A percentile compares a stretch with the other conserved stretches of the same genome.
These are phyloP conservation scores for Yamadazyma akitaensis DNA, from an alignment of 805 yeast genomes.

Conservation along the genomic window DNA sequence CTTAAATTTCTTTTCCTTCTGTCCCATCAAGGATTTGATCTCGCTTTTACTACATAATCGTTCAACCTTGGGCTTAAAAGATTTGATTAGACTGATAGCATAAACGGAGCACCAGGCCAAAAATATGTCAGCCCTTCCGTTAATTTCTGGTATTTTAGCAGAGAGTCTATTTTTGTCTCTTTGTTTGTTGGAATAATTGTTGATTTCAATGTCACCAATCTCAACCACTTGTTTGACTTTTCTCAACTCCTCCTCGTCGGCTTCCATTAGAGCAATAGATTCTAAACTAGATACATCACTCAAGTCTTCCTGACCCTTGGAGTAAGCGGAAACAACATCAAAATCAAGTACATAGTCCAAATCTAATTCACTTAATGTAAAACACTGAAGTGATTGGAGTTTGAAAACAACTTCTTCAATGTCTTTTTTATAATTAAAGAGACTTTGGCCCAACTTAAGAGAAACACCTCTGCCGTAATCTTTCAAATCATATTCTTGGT, in stretches of 20 bases:
- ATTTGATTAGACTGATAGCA: constrained; percentile 31
- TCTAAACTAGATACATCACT: constrained; percentile 35
- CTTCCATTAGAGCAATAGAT: constrained; percentile 17
- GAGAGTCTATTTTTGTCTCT: constrained; percentile 26
- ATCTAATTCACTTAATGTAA: constrained; percentile 36
- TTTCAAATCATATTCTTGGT: constrained; percentile 30
- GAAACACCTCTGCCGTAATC: constrained; percentile 39
- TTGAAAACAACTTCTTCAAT: constrained; percentile 20
- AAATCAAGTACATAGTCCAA: constrained; percentile 34
- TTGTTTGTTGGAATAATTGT: constrained; percentile 20
- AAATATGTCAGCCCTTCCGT: constrained; percentile 38
- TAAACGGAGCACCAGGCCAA: constrained; percentile 41
- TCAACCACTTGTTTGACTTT: constrained; percentile 33
- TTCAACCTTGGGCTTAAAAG: constrained; percentile 31
- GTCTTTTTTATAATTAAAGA: constrained; percentile 20
- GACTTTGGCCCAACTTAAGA: constrained; percentile 20
- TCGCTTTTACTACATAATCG: constrained; percentile 25
- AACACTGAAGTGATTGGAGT: constrained; percentile 25
- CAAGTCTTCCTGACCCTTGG: constrained; percentile 18
- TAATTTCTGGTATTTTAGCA: constrained; percentile 33
- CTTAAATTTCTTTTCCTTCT: constrained; percentile 20
- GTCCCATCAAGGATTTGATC: constrained; percentile 19
- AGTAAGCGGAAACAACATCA: constrained; percentile 24
- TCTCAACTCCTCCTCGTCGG: constrained; percentile 18
- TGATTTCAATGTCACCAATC: constrained; percentile 23